Evolutionary conservation across 177 flowering plant genomes (phyloP).

Genomic region (Telopea speciosissima): DNA sequence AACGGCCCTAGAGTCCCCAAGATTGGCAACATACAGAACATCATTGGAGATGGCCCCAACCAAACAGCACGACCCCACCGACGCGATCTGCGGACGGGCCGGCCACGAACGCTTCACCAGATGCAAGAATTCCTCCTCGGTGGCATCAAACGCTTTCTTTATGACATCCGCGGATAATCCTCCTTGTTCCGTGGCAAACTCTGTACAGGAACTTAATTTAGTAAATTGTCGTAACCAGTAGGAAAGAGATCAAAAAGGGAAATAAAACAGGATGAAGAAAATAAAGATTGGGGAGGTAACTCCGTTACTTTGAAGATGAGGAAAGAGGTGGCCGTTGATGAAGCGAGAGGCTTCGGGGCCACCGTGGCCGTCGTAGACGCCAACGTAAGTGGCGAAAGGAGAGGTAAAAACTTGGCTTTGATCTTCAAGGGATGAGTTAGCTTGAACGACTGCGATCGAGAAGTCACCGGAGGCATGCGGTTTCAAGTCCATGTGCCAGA

Average conservation of each 20-base stretch:
- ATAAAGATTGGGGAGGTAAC: neutral
- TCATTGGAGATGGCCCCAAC: slow-evolving; percentile 31
- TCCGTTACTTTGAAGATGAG: slow-evolving; percentile 23
- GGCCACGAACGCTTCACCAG: slow-evolving; percentile 29
- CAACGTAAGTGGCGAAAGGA: slow-evolving; percentile 25
- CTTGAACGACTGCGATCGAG: slow-evolving; percentile 34
- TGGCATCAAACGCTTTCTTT: slow-evolving; percentile 29
- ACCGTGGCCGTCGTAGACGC: slow-evolving; percentile 35
- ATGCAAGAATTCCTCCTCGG: slow-evolving; percentile 32
- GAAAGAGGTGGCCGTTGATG: slow-evolving; percentile 20
- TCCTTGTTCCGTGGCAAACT: slow-evolving; percentile 30
- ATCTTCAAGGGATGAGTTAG: slow-evolving; percentile 25
- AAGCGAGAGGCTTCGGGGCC: slow-evolving; percentile 35
- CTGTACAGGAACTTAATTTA: slow-evolving; percentile 10
- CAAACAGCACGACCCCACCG: slow-evolving; percentile 39
- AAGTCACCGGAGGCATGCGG: slow-evolving; percentile 26
- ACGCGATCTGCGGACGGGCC: slow-evolving; percentile 28
- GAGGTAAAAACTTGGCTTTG: slow-evolving; percentile 28
- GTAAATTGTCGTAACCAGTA: neutral
- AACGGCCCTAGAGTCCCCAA: slow-evolving; percentile 44
- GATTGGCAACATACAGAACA: slow-evolving; percentile 32
- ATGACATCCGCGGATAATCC: slow-evolving; percentile 33
- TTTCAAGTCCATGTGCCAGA: slow-evolving; percentile 28
- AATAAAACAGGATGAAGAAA: neutral
- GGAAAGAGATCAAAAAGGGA: neutral